Conservation (phyloP, 2,329 filamentous ascomycete genomes). For the Colletotrichum theobromicola region DNA sequence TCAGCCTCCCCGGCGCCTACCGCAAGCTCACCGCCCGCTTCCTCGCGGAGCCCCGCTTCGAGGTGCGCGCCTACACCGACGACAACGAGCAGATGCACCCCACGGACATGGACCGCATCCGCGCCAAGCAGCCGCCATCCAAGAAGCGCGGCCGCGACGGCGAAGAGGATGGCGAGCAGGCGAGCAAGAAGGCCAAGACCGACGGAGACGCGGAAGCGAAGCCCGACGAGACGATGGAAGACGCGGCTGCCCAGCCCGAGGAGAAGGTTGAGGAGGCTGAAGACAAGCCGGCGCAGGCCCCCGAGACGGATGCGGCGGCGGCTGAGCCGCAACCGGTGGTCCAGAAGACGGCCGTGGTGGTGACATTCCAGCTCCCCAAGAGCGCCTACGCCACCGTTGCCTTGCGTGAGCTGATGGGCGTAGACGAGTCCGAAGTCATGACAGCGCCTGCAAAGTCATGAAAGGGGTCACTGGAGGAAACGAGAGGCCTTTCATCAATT, state of each 20-base stretch:
- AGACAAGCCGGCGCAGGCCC: slow-evolving; percentile 21
- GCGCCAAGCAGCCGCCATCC: slow-evolving; percentile 37
- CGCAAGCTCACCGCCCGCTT: slow-evolving; percentile 82
- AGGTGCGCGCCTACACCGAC: slow-evolving; percentile 72
- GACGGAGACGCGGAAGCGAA: background rate
- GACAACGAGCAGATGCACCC: slow-evolving; percentile 85
- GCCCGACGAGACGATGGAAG: slow-evolving; percentile 3
- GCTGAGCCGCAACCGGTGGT: background rate
- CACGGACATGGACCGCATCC: slow-evolving; percentile 80
- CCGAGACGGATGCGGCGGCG: background rate
- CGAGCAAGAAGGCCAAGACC: slow-evolving; percentile 25
- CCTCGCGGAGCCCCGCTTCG: slow-evolving; percentile 63
- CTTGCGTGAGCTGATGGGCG: slow-evolving; percentile 76
- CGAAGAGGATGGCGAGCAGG: slow-evolving; percentile 23
- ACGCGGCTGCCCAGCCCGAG: background rate
- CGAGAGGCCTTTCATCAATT: background rate
- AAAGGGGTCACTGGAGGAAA: background rate
- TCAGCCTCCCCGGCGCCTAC: slow-evolving; percentile 88
- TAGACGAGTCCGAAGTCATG: slow-evolving; percentile 24
- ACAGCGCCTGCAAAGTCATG: background rate
- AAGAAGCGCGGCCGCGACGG: slow-evolving; percentile 9
- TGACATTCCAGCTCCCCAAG: slow-evolving; percentile 78
- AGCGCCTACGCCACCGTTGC: slow-evolving; percentile 89
- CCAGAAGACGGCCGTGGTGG: slow-evolving; percentile 67
- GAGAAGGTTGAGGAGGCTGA: background rate